A percentile compares a stretch with the other conserved stretches of the same genome.
These are phyloP conservation scores for Trebouxia gelatinosa DNA, from an alignment of 163 green algal species.

Conservation along the genomic window DNA sequence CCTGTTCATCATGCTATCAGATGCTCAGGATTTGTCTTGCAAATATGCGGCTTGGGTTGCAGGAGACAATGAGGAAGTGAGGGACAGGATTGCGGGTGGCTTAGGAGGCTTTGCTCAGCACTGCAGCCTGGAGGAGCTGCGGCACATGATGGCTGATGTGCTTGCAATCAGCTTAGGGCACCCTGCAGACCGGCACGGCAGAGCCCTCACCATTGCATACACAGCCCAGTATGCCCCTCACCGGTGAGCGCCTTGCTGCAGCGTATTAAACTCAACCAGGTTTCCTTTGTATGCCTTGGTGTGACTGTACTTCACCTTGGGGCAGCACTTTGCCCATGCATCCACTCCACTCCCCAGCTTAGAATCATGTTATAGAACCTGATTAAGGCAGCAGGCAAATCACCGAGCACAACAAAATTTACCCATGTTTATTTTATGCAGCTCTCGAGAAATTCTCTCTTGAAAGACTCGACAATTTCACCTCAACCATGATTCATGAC, in stretches of 20 bases:
- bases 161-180: slow-evolving; percentile 25
- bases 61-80: slow-evolving; percentile 52
- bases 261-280: neutral
- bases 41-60: neutral
- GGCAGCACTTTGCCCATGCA: too few species aligned
- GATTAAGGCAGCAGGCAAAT: too few species aligned
- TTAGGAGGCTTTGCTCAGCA: slow-evolving; percentile 48
- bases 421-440: too few species aligned
- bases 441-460: too few species aligned
- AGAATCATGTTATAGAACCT: too few species aligned
- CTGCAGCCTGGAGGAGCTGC: slow-evolving; percentile 35
- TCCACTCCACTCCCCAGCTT: too few species aligned
- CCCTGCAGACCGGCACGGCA: slow-evolving; percentile 37
- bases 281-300: neutral
- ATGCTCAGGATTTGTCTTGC: neutral
- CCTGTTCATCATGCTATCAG: neutral
- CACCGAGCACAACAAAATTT: too few species aligned
- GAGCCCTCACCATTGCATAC: slow-evolving; percentile 57
- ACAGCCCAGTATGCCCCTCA: slow-evolving; percentile 45
- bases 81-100: slow-evolving; percentile 36
- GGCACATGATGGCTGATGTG: slow-evolving; percentile 49
- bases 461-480: too few species aligned
- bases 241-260: neutral
- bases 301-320: neutral
- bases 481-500: too few species aligned